These are phyloP conservation scores for Geotrichum australiense DNA, from an alignment of 1,139 yeast genomes.

Conservation along the genomic window DNA sequence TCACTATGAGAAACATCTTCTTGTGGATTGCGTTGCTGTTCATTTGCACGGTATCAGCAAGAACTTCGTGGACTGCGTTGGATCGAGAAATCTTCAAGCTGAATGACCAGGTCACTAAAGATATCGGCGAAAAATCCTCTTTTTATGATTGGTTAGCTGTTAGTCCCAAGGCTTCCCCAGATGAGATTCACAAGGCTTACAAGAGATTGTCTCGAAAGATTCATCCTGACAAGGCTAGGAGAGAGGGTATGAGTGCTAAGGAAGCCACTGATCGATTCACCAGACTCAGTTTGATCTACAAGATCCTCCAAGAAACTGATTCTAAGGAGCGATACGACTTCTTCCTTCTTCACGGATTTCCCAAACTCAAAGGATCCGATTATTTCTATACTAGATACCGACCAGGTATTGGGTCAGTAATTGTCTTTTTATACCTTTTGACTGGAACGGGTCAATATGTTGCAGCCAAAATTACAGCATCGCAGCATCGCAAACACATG, in stretches of 20 bases:
- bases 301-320: constrained; percentile 57
- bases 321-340: constrained; percentile 72
- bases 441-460: constrained; percentile 56
- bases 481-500: constrained; percentile 57
- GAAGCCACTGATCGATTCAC: constrained; percentile 54
- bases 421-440: constrained; percentile 44
- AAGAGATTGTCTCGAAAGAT: constrained; percentile 60
- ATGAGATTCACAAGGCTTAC: constrained; percentile 67
- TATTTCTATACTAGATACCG: constrained; percentile 37
- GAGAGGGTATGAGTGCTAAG: constrained; percentile 46
- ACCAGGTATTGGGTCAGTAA: constrained; percentile 50
- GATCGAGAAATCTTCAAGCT: constrained; percentile 79
- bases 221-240: constrained; percentile 70
- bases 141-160: constrained; percentile 51
- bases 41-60: constrained; percentile 15
- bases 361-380: constrained; percentile 53
- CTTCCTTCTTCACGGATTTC: constrained; percentile 79
- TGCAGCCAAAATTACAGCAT: constrained; percentile 41
- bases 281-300: constrained; percentile 65
- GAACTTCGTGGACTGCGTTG: constrained; percentile 41
- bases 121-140: constrained; percentile 55
- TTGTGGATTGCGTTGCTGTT: constrained; percentile 7
- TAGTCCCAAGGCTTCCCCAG: constrained; percentile 39
- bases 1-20: constrained; percentile 5
- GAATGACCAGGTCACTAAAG: constrained; percentile 56